phyloP scores from a whole-genome alignment of 116 monocot genomes.

The Trichopus zeylanicus region DNA sequence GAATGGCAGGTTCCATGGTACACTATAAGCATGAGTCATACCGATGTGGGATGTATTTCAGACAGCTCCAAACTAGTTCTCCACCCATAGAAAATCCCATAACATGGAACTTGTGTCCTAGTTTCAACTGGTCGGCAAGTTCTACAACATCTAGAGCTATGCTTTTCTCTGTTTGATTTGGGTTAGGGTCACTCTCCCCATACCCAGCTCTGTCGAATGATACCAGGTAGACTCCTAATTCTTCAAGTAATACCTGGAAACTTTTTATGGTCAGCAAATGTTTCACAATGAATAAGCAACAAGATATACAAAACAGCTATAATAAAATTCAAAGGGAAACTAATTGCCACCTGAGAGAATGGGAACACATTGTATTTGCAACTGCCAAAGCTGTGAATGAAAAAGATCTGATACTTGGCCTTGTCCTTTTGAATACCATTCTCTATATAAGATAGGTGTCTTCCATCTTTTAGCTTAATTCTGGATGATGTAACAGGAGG shows the following conservation, averaged over 20 bases:
- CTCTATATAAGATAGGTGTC: slow-evolving; percentile 42
- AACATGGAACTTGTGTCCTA: slow-evolving; percentile 36
- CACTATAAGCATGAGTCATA: background rate
- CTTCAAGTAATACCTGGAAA: slow-evolving; percentile 28
- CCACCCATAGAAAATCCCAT: slow-evolving; percentile 42
- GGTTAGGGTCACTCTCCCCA: slow-evolving; percentile 56
- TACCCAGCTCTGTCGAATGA: slow-evolving; percentile 51
- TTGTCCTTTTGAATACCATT: slow-evolving; percentile 32
- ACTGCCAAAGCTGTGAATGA: slow-evolving; percentile 28
- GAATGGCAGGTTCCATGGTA: background rate
- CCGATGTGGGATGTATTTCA: slow-evolving; percentile 43
- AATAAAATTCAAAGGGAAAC: background rate
- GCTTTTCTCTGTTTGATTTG: slow-evolving; percentile 26
- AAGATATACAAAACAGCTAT: background rate
- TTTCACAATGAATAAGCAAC: background rate
- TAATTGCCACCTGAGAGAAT: slow-evolving; percentile 11
- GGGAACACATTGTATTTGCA: slow-evolving; percentile 21
- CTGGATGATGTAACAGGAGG: slow-evolving; percentile 34
- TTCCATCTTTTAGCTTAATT: slow-evolving; percentile 42
- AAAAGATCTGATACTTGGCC: slow-evolving; percentile 33
- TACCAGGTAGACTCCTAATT: slow-evolving; percentile 22
- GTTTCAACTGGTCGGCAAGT: slow-evolving; percentile 34
- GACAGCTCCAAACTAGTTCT: slow-evolving; percentile 27
- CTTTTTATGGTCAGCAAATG: background rate
- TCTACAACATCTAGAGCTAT: slow-evolving; percentile 37